Evolutionary conservation across 2,329 filamentous ascomycete genomes (phyloP).

Genomic region (Aureobasidium sp.): DNA sequence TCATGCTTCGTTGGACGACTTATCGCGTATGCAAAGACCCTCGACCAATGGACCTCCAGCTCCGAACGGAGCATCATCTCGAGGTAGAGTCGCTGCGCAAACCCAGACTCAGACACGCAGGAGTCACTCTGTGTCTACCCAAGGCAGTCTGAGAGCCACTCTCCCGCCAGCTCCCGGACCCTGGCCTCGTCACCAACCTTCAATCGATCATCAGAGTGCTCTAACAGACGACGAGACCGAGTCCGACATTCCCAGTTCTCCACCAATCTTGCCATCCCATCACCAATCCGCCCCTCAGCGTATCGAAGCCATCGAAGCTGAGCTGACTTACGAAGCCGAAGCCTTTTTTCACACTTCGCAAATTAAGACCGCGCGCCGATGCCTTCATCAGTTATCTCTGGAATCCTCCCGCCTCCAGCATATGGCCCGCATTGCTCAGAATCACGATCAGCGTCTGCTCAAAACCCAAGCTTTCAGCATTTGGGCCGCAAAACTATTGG

Average conservation of each 20-base stretch:
- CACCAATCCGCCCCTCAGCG: background rate
- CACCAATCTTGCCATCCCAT: background rate
- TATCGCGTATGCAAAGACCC: constrained; percentile 1
- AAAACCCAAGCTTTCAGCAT: constrained; percentile 47
- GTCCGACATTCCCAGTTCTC: constrained; percentile 8
- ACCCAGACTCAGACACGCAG: background rate
- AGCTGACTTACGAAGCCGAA: background rate
- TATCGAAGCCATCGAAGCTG: background rate
- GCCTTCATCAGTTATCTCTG: constrained; percentile 35
- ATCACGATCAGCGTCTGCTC: constrained; percentile 45
- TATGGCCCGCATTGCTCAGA: constrained; percentile 33
- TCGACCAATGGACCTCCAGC: background rate
- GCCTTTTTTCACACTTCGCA: constrained; percentile 9
- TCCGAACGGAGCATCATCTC: background rate
- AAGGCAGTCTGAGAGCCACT: constrained; percentile 30
- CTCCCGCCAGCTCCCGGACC: background rate
- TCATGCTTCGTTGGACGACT: background rate
- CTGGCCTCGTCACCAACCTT: background rate
- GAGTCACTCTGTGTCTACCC: constrained; percentile 30
- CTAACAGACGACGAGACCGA: background rate
- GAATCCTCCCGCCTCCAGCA: constrained; percentile 36
- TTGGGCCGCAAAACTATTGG: constrained; percentile 38
- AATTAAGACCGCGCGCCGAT: constrained; percentile 33
- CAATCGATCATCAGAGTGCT: background rate
- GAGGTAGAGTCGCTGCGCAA: background rate